Conservation (phyloP, 805 yeast species). For the Hanseniaspora jakobsenii region DNA sequence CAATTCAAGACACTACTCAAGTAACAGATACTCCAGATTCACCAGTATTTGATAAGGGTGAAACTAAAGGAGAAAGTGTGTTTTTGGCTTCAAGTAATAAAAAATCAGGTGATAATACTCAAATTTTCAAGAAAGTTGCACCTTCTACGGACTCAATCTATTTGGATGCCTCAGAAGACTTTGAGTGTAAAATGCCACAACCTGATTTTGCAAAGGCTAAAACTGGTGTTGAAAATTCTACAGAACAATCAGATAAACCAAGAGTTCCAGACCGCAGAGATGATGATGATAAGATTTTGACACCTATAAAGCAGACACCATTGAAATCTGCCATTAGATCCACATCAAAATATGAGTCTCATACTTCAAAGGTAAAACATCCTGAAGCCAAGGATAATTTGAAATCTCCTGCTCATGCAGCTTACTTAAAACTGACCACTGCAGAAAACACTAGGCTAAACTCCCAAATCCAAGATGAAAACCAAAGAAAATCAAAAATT, state of each 20-base stretch:
- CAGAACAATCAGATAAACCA: too few species aligned
- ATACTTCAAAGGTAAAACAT: conserved; percentile 15
- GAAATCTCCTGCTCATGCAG: conserved; percentile 42
- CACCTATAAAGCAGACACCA: conserved; percentile 24
- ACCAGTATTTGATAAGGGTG: too few species aligned
- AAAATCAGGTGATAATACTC: too few species aligned
- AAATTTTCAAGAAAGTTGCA: too few species aligned
- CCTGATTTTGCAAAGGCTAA: neutral
- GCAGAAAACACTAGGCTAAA: conserved; percentile 70
- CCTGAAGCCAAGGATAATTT: conserved; percentile 13
- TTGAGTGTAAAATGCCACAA: neutral
- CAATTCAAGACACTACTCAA: too few species aligned
- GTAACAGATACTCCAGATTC: too few species aligned
- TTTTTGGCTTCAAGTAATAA: too few species aligned
- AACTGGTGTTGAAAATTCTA: too few species aligned
- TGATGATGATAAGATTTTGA: neutral
- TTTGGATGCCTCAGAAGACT: neutral
- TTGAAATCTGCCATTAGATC: conserved; percentile 34
- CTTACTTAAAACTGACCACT: conserved; percentile 56
- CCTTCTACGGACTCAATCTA: neutral
- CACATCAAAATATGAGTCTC: conserved; percentile 16
- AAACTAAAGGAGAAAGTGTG: too few species aligned
- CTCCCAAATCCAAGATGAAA: conserved; percentile 41
- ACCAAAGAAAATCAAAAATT: conserved; percentile 15
- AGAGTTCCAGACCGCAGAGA: neutral